These are phyloP conservation scores for Suillus paluster DNA, from an alignment of 768 basidiomycete genomes.

Conservation along the genomic window DNA sequence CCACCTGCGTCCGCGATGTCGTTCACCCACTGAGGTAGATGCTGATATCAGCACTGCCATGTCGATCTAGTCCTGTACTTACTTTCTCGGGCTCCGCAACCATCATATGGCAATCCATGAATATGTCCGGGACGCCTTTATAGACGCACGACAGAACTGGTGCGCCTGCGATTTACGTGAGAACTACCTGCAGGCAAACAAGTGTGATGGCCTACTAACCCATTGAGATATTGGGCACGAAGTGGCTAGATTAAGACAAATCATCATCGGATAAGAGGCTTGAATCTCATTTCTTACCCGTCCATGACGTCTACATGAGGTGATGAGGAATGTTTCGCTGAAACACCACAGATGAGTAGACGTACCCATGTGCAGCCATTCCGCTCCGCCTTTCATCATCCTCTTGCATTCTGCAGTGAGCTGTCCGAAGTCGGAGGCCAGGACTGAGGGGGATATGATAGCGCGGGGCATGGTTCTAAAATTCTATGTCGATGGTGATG, in stretches of 20 bases:
- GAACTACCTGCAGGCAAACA: conserved; percentile 2
- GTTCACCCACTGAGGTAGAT: conserved; percentile 79
- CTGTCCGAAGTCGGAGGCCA: conserved; percentile 96
- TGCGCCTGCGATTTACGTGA: conserved; percentile 57
- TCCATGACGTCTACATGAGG: conserved; percentile 88
- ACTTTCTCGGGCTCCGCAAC: conserved; percentile 92
- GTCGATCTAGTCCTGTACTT: conserved; percentile 5
- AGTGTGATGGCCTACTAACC: conserved; percentile 50
- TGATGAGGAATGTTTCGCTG: conserved; percentile 17
- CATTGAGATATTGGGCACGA: conserved; percentile 99
- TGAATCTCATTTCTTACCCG: conserved; percentile 56
- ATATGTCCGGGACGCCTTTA: conserved; percentile 90
- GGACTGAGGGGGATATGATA: conserved; percentile 96
- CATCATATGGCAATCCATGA: conserved; percentile 99
- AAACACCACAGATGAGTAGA: conserved; percentile 9
- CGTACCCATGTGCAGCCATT: conserved; percentile 98
- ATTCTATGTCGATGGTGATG: conserved; percentile 8
- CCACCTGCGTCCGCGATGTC: conserved; percentile 97
- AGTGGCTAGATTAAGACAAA: conserved; percentile 65
- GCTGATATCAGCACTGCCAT: conserved; percentile 1
- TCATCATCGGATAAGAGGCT: conserved; percentile 14
- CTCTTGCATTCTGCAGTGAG: conserved; percentile 94
- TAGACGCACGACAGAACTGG: conserved; percentile 86
- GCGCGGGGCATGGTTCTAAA: conserved; percentile 89
- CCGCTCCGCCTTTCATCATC: conserved; percentile 94